Percentiles rank a stretch among this genome's conserved stretches.
Conservation (phyloP, 2,329 filamentous ascomycete species). For the Venturia oleaginea region DNA sequence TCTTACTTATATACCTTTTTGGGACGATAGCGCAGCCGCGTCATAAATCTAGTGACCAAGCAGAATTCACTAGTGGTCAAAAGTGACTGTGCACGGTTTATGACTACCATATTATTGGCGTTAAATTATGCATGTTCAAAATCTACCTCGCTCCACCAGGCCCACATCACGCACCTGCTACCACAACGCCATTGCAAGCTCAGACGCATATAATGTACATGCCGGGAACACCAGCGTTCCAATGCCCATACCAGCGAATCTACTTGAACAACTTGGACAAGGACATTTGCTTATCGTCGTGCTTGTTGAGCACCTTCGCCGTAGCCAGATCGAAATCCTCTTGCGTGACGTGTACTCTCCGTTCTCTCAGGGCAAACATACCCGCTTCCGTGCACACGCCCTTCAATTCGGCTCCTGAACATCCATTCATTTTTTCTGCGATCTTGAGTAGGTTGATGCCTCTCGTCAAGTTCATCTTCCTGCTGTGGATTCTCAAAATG, state of each 20-base stretch:
- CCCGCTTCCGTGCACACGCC: constrained; percentile 97
- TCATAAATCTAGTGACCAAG: too few species aligned
- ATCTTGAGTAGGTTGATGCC: constrained; percentile 98
- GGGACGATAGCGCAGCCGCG: too few species aligned
- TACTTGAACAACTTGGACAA: constrained; percentile 82
- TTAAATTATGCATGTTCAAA: background rate
- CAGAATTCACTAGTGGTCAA: background rate
- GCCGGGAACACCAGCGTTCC: background rate
- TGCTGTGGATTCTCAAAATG: constrained; percentile 92
- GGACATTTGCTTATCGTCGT: constrained; percentile 94
- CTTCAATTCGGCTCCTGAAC: constrained; percentile 94
- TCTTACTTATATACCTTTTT: too few species aligned
- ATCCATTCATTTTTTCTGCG: constrained; percentile 99
- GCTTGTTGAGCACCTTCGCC: constrained; percentile 98
- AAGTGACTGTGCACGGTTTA: background rate
- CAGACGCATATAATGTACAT: constrained; percentile 2
- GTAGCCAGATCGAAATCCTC: constrained; percentile 98
- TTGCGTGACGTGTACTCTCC: constrained; percentile 95
- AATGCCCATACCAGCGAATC: background rate
- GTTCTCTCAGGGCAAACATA: constrained; percentile 93
- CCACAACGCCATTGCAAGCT: background rate
- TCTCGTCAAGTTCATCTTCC: constrained; percentile 96
- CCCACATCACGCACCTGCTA: background rate
- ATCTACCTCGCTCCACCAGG: background rate
- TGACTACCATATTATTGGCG: background rate